Base-by-base conservation (phyloP, 768 basidiomycete genomes). In the Lactarius sp. region DNA sequence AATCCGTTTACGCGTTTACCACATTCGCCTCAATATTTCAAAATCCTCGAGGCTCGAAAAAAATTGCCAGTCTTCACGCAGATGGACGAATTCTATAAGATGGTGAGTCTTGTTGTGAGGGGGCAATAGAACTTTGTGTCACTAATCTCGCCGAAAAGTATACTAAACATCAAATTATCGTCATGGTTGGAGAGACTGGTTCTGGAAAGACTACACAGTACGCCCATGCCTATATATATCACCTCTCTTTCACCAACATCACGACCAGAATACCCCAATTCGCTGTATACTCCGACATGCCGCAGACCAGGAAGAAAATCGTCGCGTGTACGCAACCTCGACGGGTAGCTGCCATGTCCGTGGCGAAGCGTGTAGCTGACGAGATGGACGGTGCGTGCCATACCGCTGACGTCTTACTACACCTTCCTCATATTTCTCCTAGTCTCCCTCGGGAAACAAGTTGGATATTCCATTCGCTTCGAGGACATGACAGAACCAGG, bases 391-490 rank as follows among this genome's bases (percentile, higher is more conserved):
- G 93, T 93, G 69, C 70, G 91, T 76, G 59, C 13, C 52, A 8
- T 52, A 52, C 52, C 37, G 42, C 52, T 9, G 53, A n/a, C 60
- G 68, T 44, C 71, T 31, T 37, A 9, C n/a, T 20, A 44, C 42
- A 6, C 16, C 14, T 16, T 55, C 33, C 46, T 64, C 58, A 64
- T 61, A 61, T 37, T 37, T 9, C 56, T 50, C 66, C 6, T 68
- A 94, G 94, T 99, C 5, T 82, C 86, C 74, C 86, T 99, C 1
- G 96, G 96, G 37, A 87, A 91, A 70, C 88, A 98, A 66, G 96
- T 98, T 66, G 96, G 96, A 60, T 99, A 99, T 76, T 93, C 92
- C 4, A 98, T 98, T 71, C 92, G 96, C 73, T 99, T 98, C 74
- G 96, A 99, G 75, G 97, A 98, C 73, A 89, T 94, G 91, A 90